phyloP scores from a whole-genome alignment of 805 yeast species.

The Candida piceae region DNA sequence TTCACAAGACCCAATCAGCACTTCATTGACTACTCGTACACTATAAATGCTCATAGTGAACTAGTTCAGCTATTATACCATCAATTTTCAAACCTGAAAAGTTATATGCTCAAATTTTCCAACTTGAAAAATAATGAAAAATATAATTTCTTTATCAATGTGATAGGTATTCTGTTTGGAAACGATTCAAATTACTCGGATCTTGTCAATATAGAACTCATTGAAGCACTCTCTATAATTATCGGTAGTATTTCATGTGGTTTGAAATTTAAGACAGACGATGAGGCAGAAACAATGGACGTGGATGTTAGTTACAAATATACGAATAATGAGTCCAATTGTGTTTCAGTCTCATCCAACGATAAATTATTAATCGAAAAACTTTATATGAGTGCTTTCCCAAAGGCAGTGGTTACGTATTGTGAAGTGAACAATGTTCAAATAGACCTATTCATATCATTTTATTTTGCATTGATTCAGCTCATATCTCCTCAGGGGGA shows the following conservation, averaged over 20 bases:
- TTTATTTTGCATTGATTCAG: slow-evolving; percentile 17
- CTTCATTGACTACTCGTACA: slow-evolving; percentile 4
- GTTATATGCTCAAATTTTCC: too few relatives aligned
- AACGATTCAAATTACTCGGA: slow-evolving; percentile 2
- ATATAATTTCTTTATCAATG: too few relatives aligned
- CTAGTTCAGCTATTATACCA: background rate
- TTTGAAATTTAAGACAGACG: slow-evolving; percentile 10
- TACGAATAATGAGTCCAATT: background rate
- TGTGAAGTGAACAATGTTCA: slow-evolving; percentile 7
- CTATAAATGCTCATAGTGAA: background rate
- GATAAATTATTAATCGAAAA: slow-evolving; percentile 6
- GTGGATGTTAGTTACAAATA: background rate
- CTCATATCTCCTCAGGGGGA: slow-evolving; percentile 12
- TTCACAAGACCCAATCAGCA: slow-evolving; percentile 5
- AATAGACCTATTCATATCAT: slow-evolving; percentile 10
- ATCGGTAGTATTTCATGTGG: slow-evolving; percentile 13
- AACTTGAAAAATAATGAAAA: too few relatives aligned
- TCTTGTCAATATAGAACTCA: slow-evolving; percentile 5
- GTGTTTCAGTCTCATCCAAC: slow-evolving; percentile 3
- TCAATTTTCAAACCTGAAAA: background rate
- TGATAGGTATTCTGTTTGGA: too few relatives aligned
- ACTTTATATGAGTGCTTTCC: slow-evolving; percentile 13
- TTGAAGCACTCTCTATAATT: slow-evolving; percentile 15
- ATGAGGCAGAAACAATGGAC: slow-evolving; percentile 3
- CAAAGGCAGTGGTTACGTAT: slow-evolving; percentile 6